Evolutionary conservation across 768 basidiomycete species (phyloP).

Genomic region (Phanerochaete carnosa): DNA sequence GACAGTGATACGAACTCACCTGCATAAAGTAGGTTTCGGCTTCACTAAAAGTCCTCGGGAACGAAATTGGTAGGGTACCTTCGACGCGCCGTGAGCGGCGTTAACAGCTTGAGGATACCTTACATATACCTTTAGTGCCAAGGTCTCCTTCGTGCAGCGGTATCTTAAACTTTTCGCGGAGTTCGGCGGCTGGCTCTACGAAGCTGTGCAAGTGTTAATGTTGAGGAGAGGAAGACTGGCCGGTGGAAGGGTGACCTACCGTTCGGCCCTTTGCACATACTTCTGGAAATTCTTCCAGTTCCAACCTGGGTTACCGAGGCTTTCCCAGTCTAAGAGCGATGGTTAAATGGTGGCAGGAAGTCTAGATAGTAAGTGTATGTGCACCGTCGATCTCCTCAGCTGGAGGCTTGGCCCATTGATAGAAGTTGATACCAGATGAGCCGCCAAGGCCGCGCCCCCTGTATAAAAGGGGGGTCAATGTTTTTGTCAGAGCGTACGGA

Average conservation of each 20-base stretch:
- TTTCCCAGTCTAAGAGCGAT: slow-evolving; percentile 5
- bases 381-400: slow-evolving; percentile 22
- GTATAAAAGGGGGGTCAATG: background rate
- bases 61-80: background rate
- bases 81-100: background rate
- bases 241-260: slow-evolving; percentile 7
- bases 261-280: slow-evolving; percentile 18
- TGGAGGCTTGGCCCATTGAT: slow-evolving; percentile 21
- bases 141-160: slow-evolving; percentile 11
- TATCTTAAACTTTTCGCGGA: slow-evolving; percentile 6
- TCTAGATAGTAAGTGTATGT: background rate
- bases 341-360: background rate
- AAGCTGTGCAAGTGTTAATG: slow-evolving; percentile 5
- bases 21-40: background rate
- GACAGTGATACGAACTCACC: background rate
- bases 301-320: slow-evolving; percentile 25
- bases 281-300: slow-evolving; percentile 24
- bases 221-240: background rate
- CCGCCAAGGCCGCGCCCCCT: slow-evolving; percentile 26
- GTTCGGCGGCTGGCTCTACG: slow-evolving; percentile 11
- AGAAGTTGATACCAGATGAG: slow-evolving; percentile 23
- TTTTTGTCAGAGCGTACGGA: background rate
- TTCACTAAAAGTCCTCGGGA: background rate
- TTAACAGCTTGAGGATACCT: background rate
- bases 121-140: slow-evolving; percentile 7